Conservation (phyloP, 805 yeast genomes). For the Hanseniaspora clermontiae region DNA sequence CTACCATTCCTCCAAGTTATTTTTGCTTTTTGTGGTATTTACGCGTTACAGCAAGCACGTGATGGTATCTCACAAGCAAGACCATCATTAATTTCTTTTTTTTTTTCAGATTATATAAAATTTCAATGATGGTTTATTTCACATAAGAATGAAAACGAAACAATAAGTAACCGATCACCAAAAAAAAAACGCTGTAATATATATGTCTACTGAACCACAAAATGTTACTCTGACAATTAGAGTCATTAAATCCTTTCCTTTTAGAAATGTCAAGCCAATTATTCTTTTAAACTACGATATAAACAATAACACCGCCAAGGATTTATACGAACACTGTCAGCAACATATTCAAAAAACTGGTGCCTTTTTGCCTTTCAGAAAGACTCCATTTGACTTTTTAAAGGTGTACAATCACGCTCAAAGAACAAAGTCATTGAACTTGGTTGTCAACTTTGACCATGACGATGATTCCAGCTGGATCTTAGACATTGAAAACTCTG, state of each 20-base stretch:
- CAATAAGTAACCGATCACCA: not conserved
- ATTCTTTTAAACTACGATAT: slow-evolving; percentile 61
- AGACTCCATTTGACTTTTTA: slow-evolving; percentile 56
- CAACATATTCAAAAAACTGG: slow-evolving; percentile 44
- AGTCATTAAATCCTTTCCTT: slow-evolving; percentile 81
- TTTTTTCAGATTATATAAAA: too few species aligned
- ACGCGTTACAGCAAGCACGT: too few species aligned
- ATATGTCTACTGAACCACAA: slow-evolving; percentile 2
- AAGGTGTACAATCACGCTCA: slow-evolving; percentile 92
- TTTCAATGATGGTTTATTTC: too few species aligned
- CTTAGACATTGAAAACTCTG: slow-evolving; percentile 31
- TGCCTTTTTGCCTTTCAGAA: slow-evolving; percentile 69
- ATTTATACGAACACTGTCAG: slow-evolving; percentile 43
- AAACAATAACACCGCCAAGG: slow-evolving; percentile 50
- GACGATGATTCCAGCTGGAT: slow-evolving; percentile 57
- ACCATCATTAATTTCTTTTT: too few species aligned
- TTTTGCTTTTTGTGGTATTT: too few species aligned
- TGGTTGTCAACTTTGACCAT: slow-evolving; percentile 80
- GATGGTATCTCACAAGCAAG: too few species aligned
- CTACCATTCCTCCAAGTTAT: too few species aligned
- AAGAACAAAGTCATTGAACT: slow-evolving; percentile 82
- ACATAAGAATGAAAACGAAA: not conserved
- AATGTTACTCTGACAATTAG: slow-evolving; percentile 57
- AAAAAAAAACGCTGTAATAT: not conserved
- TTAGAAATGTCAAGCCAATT: slow-evolving; percentile 71